These are phyloP conservation scores for Ogataea wickerhamii DNA, from an alignment of 805 yeast genomes.

Conservation along the genomic window DNA sequence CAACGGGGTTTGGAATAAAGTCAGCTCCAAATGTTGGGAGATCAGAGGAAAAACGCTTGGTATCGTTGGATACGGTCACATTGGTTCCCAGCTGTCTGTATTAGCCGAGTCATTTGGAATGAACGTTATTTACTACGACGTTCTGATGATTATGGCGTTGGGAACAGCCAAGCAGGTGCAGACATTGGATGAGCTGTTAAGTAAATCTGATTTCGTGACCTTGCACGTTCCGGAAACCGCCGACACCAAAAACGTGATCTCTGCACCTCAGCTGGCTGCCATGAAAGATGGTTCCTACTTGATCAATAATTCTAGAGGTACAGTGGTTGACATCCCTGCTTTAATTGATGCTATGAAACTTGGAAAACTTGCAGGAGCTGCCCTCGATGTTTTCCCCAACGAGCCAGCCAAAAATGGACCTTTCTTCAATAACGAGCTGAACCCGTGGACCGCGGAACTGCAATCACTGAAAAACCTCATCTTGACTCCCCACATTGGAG, in stretches of 20 bases:
- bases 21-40: slow-evolving; percentile 94
- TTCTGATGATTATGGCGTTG: slow-evolving; percentile 87
- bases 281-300: slow-evolving; percentile 96
- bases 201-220: slow-evolving; percentile 81
- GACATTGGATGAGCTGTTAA: slow-evolving; percentile 77
- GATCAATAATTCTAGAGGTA: slow-evolving; percentile 96
- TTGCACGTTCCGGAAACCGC: slow-evolving; percentile 93
- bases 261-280: slow-evolving; percentile 86
- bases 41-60: slow-evolving; percentile 98
- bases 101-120: slow-evolving; percentile 97
- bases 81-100: slow-evolving; percentile 95
- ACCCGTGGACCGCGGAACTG: slow-evolving; percentile 81
- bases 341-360: slow-evolving; percentile 85
- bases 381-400: slow-evolving; percentile 91
- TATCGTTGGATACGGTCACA: slow-evolving; percentile 96
- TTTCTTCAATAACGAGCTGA: slow-evolving; percentile 67
- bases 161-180: slow-evolving; percentile 95
- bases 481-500: slow-evolving; percentile 97
- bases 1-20: slow-evolving; percentile 97
- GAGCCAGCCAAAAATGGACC: slow-evolving; percentile 98
- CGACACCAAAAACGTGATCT: slow-evolving; percentile 87
- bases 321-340: slow-evolving; percentile 95
- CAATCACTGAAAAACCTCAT: slow-evolving; percentile 81
- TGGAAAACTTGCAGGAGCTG: slow-evolving; percentile 96
- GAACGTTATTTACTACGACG: slow-evolving; percentile 93